Evolutionary conservation across 345 rosid species (phyloP).

Genomic region (Lepidium africanum): DNA sequence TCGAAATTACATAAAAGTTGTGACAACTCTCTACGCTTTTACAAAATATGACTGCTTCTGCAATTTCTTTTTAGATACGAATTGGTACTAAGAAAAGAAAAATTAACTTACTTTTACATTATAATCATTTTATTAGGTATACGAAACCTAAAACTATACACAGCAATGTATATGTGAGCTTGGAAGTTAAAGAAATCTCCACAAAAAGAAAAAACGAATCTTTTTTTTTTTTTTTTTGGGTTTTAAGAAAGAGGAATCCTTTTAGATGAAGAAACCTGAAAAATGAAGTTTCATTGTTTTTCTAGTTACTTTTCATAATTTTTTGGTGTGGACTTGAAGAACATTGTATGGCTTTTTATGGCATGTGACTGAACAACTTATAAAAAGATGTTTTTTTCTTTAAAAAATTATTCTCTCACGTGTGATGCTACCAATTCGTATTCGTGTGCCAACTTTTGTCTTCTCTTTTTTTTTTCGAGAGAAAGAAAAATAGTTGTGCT

Average conservation of each 20-base stretch:
- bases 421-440: slow-evolving; percentile 27
- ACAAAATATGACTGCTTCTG: neutral
- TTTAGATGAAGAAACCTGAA: no score
- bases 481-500: slow-evolving; percentile 16
- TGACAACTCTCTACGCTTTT: neutral
- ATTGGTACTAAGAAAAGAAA: neutral
- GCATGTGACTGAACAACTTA: slow-evolving; percentile 23
- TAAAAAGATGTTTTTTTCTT: neutral
- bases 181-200: slow-evolving; percentile 14
- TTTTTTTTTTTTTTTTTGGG: slow-evolving; percentile 8
- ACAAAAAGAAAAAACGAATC: slow-evolving; percentile 15
- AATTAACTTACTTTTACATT: neutral
- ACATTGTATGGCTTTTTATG: slow-evolving; percentile 22
- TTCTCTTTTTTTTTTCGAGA: neutral
- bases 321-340: neutral
- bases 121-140: neutral
- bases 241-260: no score
- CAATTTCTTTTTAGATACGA: neutral
- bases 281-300: no score
- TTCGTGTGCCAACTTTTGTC: slow-evolving; percentile 15
- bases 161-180: slow-evolving; percentile 1
- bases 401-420: slow-evolving; percentile 19
- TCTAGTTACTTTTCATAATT: neutral
- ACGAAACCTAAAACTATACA: neutral
- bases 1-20: neutral